These are phyloP conservation scores for Pleurotus eryngii DNA, from an alignment of 768 basidiomycete species.

Conservation along the genomic window DNA sequence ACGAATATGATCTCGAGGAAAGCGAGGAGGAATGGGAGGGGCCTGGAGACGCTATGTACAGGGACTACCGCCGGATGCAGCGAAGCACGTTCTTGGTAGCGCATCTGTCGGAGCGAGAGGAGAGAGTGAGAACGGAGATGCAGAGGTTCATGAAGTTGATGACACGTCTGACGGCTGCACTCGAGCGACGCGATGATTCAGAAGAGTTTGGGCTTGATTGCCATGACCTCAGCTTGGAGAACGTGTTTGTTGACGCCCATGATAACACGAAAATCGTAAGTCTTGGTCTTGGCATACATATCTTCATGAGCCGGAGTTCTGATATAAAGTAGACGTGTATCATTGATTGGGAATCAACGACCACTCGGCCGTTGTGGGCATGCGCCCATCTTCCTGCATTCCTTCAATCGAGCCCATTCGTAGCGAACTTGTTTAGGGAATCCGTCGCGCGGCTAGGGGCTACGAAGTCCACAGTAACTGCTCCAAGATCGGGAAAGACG, in stretches of 20 bases:
- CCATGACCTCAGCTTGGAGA: conserved; percentile 83
- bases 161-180: conserved; percentile 44
- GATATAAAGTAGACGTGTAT: conserved; percentile 61
- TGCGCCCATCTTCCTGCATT: conserved; percentile 81
- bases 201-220: conserved; percentile 81
- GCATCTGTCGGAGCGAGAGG: conserved; percentile 62
- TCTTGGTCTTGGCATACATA: conserved; percentile 9
- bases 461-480: conserved; percentile 17
- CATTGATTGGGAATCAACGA: conserved; percentile 92
- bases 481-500: conserved; percentile 10
- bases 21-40: conserved; percentile 81
- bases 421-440: conserved; percentile 65
- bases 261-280: conserved; percentile 72
- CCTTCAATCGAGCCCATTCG: conserved; percentile 74
- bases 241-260: conserved; percentile 73
- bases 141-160: conserved; percentile 64
- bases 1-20: conserved; percentile 77
- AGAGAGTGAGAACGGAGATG: conserved; percentile 68
- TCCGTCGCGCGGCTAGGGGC: conserved; percentile 50
- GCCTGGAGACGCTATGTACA: conserved; percentile 74
- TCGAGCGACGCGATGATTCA: conserved; percentile 23
- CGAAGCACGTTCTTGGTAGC: conserved; percentile 75
- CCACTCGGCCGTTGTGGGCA: conserved; percentile 81
- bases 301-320: conserved; percentile 8
- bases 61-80: conserved; percentile 81